Evolutionary conservation across 2,329 filamentous ascomycete genomes (phyloP).

Genomic region (Penicillium nordicum): DNA sequence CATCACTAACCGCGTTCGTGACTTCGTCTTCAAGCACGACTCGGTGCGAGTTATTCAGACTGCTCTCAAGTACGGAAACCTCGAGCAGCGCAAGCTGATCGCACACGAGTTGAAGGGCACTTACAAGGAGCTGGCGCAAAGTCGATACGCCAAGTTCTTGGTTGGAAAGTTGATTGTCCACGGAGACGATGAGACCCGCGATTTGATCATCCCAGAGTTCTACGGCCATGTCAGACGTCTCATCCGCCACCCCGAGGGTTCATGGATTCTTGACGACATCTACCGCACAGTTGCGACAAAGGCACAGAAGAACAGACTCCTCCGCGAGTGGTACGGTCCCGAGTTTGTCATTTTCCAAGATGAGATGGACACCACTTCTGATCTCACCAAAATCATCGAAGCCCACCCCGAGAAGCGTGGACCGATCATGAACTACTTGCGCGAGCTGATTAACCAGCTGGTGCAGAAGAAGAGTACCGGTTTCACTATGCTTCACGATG

Average conservation of each 20-base stretch:
- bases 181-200: slow-evolving; percentile 79
- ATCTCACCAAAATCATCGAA: slow-evolving; percentile 71
- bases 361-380: slow-evolving; percentile 50
- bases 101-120: slow-evolving; percentile 80
- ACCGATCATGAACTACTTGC: slow-evolving; percentile 79
- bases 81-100: slow-evolving; percentile 80
- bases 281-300: slow-evolving; percentile 84
- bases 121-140: slow-evolving; percentile 82
- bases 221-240: slow-evolving; percentile 88
- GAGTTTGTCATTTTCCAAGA: slow-evolving; percentile 82
- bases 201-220: slow-evolving; percentile 89
- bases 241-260: slow-evolving; percentile 93
- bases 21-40: slow-evolving; percentile 98
- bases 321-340: slow-evolving; percentile 94
- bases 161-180: slow-evolving; percentile 95
- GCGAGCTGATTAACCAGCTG: slow-evolving; percentile 83
- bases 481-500: slow-evolving; percentile 97
- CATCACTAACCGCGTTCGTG: slow-evolving; percentile 84
- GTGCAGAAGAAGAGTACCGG: slow-evolving; percentile 95
- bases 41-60: slow-evolving; percentile 95
- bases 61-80: slow-evolving; percentile 89
- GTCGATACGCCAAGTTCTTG: slow-evolving; percentile 94
- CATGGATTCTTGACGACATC: slow-evolving; percentile 96
- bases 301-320: slow-evolving; percentile 76
- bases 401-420: slow-evolving; percentile 78